Evolutionary conservation across 345 rosid species (phyloP).

Genomic region (Salix arbutifolia): DNA sequence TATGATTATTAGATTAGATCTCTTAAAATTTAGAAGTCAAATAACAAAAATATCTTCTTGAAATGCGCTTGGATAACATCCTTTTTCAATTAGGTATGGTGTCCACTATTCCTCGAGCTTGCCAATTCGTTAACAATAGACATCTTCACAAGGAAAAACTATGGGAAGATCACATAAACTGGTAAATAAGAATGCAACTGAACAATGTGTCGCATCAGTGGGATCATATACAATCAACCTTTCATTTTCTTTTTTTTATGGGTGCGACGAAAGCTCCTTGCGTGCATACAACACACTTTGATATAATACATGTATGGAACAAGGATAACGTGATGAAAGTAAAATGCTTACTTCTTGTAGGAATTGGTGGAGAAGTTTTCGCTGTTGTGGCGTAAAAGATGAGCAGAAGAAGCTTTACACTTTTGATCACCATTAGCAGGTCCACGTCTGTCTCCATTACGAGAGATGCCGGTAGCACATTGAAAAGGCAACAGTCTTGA

Average conservation of each 20-base stretch:
- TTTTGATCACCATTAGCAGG: slow-evolving; percentile 17
- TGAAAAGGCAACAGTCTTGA: slow-evolving; percentile 26
- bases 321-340: not conserved
- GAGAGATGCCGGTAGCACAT: slow-evolving; percentile 21
- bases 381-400: slow-evolving; percentile 21
- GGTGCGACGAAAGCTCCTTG: too few relatives aligned
- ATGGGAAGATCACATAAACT: not conserved
- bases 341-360: slow-evolving; percentile 33
- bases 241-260: too few relatives aligned
- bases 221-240: too few relatives aligned
- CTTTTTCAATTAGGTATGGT: not conserved
- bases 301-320: not conserved
- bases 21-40: too few relatives aligned
- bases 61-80: not conserved
- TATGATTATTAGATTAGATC: too few relatives aligned
- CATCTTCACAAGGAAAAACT: too few relatives aligned
- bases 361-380: slow-evolving; percentile 13
- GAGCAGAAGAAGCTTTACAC: slow-evolving; percentile 25
- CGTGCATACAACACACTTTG: not conserved
- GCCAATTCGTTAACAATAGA: too few relatives aligned
- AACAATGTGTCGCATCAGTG: too few relatives aligned
- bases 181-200: not conserved
- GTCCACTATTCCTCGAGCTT: not conserved
- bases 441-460: slow-evolving; percentile 18
- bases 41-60: not conserved